Percentiles rank a stretch among this genome's conserved stretches.
These are phyloP conservation scores for Trypanosoma lewisi DNA, from an alignment of 208 protist genomes.

Conservation along the genomic window DNA sequence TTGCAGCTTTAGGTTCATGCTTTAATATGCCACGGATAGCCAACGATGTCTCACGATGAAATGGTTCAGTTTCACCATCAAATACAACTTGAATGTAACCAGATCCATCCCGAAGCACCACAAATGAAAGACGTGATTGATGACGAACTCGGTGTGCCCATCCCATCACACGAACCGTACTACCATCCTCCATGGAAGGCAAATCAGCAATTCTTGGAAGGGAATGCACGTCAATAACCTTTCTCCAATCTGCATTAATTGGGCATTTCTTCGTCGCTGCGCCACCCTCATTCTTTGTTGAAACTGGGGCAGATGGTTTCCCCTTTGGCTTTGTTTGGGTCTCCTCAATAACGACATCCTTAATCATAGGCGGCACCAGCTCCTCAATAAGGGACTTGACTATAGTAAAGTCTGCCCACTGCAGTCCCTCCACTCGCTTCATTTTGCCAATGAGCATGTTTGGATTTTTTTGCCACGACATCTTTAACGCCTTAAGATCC, in stretches of 20 bases:
- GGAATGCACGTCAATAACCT: constrained; percentile 42
- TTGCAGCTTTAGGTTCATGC: constrained; percentile 79
- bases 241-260: constrained; percentile 46
- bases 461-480: constrained; percentile 77
- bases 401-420: constrained; percentile 73
- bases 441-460: constrained; percentile 86
- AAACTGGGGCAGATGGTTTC: constrained; percentile 7
- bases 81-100: constrained; percentile 96
- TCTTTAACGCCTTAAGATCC: constrained; percentile 52
- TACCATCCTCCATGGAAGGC: constrained; percentile 39
- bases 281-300: not conserved
- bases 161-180: constrained; percentile 84
- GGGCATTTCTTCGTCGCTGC: constrained; percentile 33
- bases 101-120: constrained; percentile 96
- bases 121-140: constrained; percentile 95
- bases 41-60: constrained; percentile 88
- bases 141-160: constrained; percentile 96
- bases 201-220: constrained; percentile 54
- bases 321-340: constrained; percentile 6
- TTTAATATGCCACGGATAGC: constrained; percentile 73
- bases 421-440: constrained; percentile 58
- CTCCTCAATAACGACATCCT: constrained; percentile 38
- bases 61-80: constrained; percentile 59
- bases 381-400: constrained; percentile 63
- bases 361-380: constrained; percentile 63